Base-by-base conservation (phyloP, 2,329 filamentous ascomycete genomes). In the Colletotrichum cordylinicola region DNA sequence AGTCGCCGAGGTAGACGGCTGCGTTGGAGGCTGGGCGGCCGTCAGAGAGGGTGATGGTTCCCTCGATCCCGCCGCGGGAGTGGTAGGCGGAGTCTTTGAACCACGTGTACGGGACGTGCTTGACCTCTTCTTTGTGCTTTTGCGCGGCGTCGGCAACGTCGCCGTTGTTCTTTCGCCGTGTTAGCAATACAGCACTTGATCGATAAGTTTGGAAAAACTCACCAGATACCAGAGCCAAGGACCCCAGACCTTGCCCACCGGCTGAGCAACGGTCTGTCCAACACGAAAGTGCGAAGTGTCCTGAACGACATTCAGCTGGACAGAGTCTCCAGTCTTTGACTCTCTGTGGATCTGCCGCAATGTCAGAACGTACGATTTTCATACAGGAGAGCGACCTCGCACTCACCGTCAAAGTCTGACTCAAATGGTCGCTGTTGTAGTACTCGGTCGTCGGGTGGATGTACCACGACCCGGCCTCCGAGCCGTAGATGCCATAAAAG, bases 1-100 rank as follows among this genome's bases (percentile, higher is more conserved):
- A 85, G 74, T 89, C 87, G 5, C 87, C 87, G 2, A 89, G 83
- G 80, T 88, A 88, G 3, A 88, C 84, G 4, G 86, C 84, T 3
- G 87, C 87, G 6, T 84, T 82, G 1, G 84, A 80, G 4, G 87
- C 87, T 12, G 86, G 84, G 4, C 85, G 82, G 5, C 87, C 87
- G 68, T 88, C 85, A n/a, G 83, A 85, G 7, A 89, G 82, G 0
- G 82, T 74, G 2, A 88, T 79, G 2, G 79, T 81, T 21, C 87
- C 87, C 16, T 83, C 80, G 5, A 88, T 80, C 10, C 82, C 82
- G 39, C 86, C 86, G 9, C 87, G 85, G 5, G 84, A 82, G 58
- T 87, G 85, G 80, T 87, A 88, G 8, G 81, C 80, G 1, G 82
- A 75, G 76, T 86, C 80, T 8, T 85, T 79, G 76, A 88, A 84